phyloP scores from a whole-genome alignment of 768 basidiomycete genomes.

The Russula compacta region DNA sequence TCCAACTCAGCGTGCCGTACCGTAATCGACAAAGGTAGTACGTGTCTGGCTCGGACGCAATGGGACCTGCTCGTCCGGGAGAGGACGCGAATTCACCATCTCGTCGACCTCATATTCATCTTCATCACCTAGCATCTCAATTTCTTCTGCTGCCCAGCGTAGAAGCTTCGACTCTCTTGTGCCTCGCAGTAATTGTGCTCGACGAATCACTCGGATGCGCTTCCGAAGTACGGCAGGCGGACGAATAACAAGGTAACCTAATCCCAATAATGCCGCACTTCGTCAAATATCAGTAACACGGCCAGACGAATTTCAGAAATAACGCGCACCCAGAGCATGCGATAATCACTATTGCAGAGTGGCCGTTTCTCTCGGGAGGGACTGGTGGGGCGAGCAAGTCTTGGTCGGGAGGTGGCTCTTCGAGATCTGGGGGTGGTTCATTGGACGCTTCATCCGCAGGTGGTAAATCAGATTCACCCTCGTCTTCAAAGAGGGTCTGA shows the following conservation, averaged over 20 bases:
- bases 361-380: background rate
- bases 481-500: slow-evolving; percentile 1
- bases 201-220: slow-evolving; percentile 2
- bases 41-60: slow-evolving; percentile 8
- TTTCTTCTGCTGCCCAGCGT: slow-evolving; percentile 19
- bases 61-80: slow-evolving; percentile 17
- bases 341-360: background rate
- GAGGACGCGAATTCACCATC: slow-evolving; percentile 19
- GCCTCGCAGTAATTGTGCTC: slow-evolving; percentile 5
- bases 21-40: slow-evolving; percentile 9
- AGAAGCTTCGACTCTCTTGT: slow-evolving; percentile 11
- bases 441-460: slow-evolving; percentile 13
- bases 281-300: background rate
- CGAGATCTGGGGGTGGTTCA: background rate
- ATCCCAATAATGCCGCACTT: slow-evolving; percentile 1
- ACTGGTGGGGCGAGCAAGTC: slow-evolving; percentile 1
- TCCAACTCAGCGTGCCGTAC: slow-evolving; percentile 6
- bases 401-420: background rate
- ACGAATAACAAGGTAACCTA: slow-evolving; percentile 4
- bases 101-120: slow-evolving; percentile 17
- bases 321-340: slow-evolving; percentile 10
- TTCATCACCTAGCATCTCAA: slow-evolving; percentile 1
- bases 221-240: slow-evolving; percentile 1
- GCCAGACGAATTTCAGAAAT: background rate
- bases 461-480: slow-evolving; percentile 6